Percentiles rank a stretch among this genome's conserved stretches.
phyloP scores from a whole-genome alignment of 2,329 filamentous ascomycete species.

The Polytolypa hystricis region DNA sequence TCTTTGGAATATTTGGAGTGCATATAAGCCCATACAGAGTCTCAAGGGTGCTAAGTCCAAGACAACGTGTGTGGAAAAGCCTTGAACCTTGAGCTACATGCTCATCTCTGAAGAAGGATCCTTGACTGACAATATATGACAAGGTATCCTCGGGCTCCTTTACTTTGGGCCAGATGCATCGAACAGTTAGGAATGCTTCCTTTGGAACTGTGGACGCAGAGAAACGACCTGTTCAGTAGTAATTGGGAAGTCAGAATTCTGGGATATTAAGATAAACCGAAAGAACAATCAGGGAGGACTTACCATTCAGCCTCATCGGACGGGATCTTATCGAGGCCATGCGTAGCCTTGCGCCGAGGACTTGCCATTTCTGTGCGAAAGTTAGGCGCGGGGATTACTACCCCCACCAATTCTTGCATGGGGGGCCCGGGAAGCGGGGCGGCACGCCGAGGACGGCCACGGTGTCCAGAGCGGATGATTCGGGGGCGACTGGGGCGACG shows the following conservation, averaged over 20 bases:
- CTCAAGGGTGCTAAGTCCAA: conserved; percentile 3
- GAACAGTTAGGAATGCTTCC: conserved; percentile 4
- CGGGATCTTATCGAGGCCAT: background rate
- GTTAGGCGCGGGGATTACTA: too few relatives aligned
- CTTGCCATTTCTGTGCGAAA: background rate
- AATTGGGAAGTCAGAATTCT: too few relatives aligned
- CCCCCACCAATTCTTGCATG: too few relatives aligned
- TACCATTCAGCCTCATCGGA: background rate
- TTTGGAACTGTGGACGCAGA: conserved; percentile 7
- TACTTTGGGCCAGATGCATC: conserved; percentile 4
- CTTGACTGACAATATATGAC: conserved; percentile 1
- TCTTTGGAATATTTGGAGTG: conserved; percentile 1
- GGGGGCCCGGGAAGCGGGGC: too few relatives aligned
- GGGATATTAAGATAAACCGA: too few relatives aligned
- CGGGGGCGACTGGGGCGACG: too few relatives aligned
- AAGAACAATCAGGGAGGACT: too few relatives aligned
- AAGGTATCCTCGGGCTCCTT: background rate
- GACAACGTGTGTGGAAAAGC: background rate
- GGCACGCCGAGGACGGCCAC: too few relatives aligned
- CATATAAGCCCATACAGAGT: conserved; percentile 6
- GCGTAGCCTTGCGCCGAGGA: background rate
- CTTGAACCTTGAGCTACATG: background rate
- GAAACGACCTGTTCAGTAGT: conserved; percentile 6
- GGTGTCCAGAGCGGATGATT: too few relatives aligned
- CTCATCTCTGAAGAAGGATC: conserved; percentile 2